phyloP scores from a whole-genome alignment of 345 rosid species.

The Lepidium aucheri region DNA sequence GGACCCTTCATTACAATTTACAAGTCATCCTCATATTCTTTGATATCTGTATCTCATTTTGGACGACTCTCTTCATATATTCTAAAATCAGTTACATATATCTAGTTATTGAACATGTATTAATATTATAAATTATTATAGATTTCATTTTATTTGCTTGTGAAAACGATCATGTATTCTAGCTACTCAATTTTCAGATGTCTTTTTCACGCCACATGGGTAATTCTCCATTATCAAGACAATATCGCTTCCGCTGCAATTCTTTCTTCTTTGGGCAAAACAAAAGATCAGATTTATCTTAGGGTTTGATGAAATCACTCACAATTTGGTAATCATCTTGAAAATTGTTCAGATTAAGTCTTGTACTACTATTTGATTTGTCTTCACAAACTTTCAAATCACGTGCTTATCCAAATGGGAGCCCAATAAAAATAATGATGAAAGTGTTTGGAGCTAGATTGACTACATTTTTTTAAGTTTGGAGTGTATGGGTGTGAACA shows the following conservation, averaged over 20 bases:
- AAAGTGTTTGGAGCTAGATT: conserved; percentile 11
- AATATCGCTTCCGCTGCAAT: conserved; percentile 18
- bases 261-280: conserved; percentile 32
- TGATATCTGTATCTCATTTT: conserved; percentile 4
- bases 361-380: neutral
- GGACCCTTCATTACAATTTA: conserved; percentile 3
- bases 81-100: neutral
- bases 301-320: conserved; percentile 20
- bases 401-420: conserved; percentile 16
- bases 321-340: conserved; percentile 18
- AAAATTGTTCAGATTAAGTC: conserved; percentile 5
- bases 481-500: conserved; percentile 9
- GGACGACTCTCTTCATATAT: neutral
- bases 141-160: neutral
- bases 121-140: neutral
- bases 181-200: neutral
- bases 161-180: conserved; percentile 5
- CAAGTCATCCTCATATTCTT: conserved; percentile 20
- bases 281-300: conserved; percentile 27
- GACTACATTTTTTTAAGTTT: conserved; percentile 7
- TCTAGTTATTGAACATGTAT: too few species aligned
- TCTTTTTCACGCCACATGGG: conserved; percentile 19
- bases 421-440: conserved; percentile 6
- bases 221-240: conserved; percentile 15
- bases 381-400: neutral